Evolutionary conservation across 2,329 filamentous ascomycete genomes (phyloP), one percentile per base, ranked within the genome.

Genomic region (Verticillium alfalfae): DNA sequence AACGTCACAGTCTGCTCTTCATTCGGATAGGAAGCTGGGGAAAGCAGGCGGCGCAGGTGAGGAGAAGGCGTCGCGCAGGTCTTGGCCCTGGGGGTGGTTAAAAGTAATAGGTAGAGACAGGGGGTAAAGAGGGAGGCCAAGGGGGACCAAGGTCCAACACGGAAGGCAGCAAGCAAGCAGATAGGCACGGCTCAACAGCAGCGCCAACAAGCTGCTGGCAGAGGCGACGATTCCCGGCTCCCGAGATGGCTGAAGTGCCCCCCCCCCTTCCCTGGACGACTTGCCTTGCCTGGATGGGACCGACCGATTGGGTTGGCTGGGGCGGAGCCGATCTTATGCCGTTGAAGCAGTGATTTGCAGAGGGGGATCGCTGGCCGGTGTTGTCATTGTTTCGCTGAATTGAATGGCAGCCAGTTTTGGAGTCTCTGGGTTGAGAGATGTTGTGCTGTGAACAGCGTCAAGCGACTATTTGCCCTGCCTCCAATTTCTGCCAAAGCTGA

Each of bases 11-110:
- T 37, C 13, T 37, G 36, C 9, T 38, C n/a, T 31, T 57, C 15
- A 6, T 26, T 58, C 37, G 38, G 31, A 49, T 36, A 58, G 57
- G 57, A 58, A 58, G 57, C 57, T 58, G 57, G 57, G 57, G 57
- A 57, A 49, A 41, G 45, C 45, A 52, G 45, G 45, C 45, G 9
- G 45, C 45, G 18, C 45, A 52, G n/a, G 18, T 26, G 45, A 52
- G 45, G 45, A 52, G 45, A 52, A 26, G 45, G 9, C 45, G 45
- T 18, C n/a, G 18, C 36, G 36, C 36, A 37, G 9, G 45, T 26
- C 45, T 52, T 52, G 45, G 45, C 45, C 45, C 13, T 9, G 45
- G 45, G 45, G 18, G 45, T 9, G 36, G 36, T 37, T 37, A 37
- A 9, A 37, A 3, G 36, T 37, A 37, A 37, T 22, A 52, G 18